A percentile compares a stretch with the other conserved stretches of the same genome.
phyloP scores from a whole-genome alignment of 2,329 filamentous ascomycete species.

The Cucurbitaria berberidis region DNA sequence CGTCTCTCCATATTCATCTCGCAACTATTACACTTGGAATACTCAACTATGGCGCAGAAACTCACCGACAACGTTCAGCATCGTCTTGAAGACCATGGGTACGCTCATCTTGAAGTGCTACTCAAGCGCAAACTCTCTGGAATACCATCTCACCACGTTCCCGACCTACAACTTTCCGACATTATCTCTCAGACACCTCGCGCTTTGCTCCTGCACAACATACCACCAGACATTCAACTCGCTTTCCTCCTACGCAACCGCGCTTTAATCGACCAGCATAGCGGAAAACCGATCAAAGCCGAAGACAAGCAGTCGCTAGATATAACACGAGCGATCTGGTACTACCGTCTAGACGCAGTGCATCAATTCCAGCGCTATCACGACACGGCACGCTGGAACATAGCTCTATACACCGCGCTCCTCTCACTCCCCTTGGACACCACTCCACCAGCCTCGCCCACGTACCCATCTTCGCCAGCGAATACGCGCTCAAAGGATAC shows the following conservation, averaged over 20 bases:
- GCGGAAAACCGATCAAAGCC: conserved; percentile 16
- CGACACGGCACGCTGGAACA: conserved; percentile 30
- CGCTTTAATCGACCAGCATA: conserved; percentile 5
- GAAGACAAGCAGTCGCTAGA: conserved; percentile 10
- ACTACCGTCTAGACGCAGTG: conserved; percentile 22
- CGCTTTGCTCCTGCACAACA: conserved; percentile 13
- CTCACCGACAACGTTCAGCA: background rate
- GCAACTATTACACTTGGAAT: background rate
- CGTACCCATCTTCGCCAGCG: background rate
- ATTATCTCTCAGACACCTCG: conserved; percentile 11
- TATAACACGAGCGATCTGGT: conserved; percentile 30
- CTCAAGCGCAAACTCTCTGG: conserved; percentile 16
- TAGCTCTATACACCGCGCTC: conserved; percentile 24
- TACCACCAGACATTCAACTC: conserved; percentile 30
- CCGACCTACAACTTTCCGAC: conserved; percentile 12
- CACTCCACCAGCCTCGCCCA: background rate
- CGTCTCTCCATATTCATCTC: too few relatives aligned
- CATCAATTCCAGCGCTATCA: conserved; percentile 34
- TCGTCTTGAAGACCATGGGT: background rate
- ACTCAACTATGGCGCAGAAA: background rate
- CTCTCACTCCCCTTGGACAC: conserved; percentile 4
- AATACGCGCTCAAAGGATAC: background rate
- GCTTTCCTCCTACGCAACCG: conserved; percentile 27
- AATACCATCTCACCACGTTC: conserved; percentile 16
- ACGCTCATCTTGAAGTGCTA: conserved; percentile 3